These are phyloP conservation scores for Mrakia frigida DNA, from an alignment of 768 basidiomycete genomes.

Conservation along the genomic window DNA sequence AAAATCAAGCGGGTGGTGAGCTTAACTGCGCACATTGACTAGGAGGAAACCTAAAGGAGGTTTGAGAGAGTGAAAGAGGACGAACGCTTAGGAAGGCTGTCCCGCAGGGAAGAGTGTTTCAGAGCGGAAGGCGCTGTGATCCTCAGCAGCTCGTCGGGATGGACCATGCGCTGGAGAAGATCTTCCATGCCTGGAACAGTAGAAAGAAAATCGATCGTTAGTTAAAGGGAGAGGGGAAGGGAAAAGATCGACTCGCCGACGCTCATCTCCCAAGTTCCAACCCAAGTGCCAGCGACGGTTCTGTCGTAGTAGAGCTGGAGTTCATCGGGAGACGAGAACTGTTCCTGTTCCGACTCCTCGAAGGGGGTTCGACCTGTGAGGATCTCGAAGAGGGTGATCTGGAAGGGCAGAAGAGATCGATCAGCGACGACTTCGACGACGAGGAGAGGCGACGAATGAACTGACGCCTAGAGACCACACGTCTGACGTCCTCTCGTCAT, in stretches of 20 bases:
- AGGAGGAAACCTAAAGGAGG: no score
- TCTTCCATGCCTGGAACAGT: conserved; percentile 4
- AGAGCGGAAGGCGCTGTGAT: conserved; percentile 12
- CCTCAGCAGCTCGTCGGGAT: conserved; percentile 18
- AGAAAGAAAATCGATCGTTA: not conserved
- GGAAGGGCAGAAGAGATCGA: conserved; percentile 3
- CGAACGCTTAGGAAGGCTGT: not conserved
- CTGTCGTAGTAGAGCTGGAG: conserved; percentile 80
- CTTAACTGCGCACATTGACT: no score
- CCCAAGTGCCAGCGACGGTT: conserved; percentile 74
- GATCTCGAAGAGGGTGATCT: conserved; percentile 88
- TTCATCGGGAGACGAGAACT: conserved; percentile 71
- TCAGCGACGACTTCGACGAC: not conserved
- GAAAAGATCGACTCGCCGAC: conserved; percentile 43
- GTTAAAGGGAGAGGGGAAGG: not conserved
- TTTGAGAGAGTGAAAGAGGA: not conserved
- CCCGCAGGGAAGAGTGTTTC: not conserved
- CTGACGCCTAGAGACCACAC: conserved; percentile 48
- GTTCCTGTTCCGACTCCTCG: conserved; percentile 59
- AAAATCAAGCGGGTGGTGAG: not conserved
- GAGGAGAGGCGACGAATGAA: not conserved
- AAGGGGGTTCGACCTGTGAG: conserved; percentile 89
- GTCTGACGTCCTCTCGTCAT: conserved; percentile 88
- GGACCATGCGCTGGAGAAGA: conserved; percentile 20
- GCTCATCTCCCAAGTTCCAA: conserved; percentile 71